Evolutionary conservation across 2,329 filamentous ascomycete genomes (phyloP).

Genomic region (Fusarium concolor): DNA sequence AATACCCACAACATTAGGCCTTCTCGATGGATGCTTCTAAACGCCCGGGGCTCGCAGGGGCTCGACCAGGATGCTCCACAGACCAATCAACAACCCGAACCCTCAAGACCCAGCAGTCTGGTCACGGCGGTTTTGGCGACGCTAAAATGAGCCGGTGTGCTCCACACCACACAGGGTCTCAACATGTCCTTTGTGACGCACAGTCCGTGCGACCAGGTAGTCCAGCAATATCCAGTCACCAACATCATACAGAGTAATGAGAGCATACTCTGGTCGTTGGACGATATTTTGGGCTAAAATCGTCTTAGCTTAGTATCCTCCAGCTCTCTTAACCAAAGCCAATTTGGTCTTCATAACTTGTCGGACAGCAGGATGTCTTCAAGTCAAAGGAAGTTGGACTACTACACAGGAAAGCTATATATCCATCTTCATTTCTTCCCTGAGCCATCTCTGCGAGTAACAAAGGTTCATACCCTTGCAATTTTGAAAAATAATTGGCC

Average conservation of each 20-base stretch:
- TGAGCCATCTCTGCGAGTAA: neutral
- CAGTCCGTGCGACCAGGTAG: constrained; percentile 9
- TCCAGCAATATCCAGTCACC: neutral
- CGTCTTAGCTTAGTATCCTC: neutral
- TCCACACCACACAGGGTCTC: constrained; percentile 44
- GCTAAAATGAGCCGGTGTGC: constrained; percentile 46
- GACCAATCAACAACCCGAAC: constrained; percentile 40
- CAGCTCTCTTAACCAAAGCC: neutral
- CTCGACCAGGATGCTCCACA: constrained; percentile 24
- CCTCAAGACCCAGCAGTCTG: constrained; percentile 49
- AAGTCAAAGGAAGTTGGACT: neutral
- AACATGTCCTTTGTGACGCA: constrained; percentile 30
- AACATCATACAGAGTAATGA: neutral
- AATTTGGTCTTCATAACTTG: neutral
- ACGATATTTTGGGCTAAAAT: neutral
- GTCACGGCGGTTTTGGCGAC: constrained; percentile 49
- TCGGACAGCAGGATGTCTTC: neutral
- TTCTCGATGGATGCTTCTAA: constrained; percentile 28
- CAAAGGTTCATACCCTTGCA: neutral
- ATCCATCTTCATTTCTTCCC: neutral
- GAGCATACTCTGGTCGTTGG: neutral
- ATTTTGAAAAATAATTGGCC: neutral
- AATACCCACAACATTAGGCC: constrained; percentile 18
- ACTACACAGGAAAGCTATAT: neutral
- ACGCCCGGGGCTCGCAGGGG: constrained; percentile 35